These are phyloP conservation scores for Macrophomina phaseolina DNA, from an alignment of 2,329 filamentous ascomycete species.

Conservation along the genomic window DNA sequence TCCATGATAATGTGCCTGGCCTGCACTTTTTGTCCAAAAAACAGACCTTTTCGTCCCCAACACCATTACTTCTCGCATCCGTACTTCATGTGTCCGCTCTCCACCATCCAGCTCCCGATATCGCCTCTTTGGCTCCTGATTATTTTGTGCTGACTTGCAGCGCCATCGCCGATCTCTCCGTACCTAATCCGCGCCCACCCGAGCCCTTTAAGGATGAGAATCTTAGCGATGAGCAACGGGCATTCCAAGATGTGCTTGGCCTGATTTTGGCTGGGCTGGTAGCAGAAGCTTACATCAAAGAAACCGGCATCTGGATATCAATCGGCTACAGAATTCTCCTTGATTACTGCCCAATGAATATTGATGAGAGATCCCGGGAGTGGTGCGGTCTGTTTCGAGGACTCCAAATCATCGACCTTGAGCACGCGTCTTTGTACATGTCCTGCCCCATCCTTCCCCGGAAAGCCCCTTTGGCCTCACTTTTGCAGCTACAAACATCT, in stretches of 20 bases:
- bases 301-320: constrained; percentile 53
- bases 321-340: constrained; percentile 51
- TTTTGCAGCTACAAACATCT: constrained; percentile 42
- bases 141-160: constrained; percentile 48
- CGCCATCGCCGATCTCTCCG: constrained; percentile 50
- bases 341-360: constrained; percentile 49
- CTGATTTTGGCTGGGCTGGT: constrained; percentile 51
- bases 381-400: constrained; percentile 50
- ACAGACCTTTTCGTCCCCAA: constrained; percentile 51
- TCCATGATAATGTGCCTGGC: constrained; percentile 53
- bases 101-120: constrained; percentile 42
- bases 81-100: constrained; percentile 51
- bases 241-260: constrained; percentile 52
- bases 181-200: constrained; percentile 39
- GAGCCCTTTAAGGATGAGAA: constrained; percentile 29
- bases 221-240: constrained; percentile 44
- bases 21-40: constrained; percentile 54
- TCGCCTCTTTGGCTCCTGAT: constrained; percentile 44
- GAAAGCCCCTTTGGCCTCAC: constrained; percentile 45
- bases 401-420: constrained; percentile 52
- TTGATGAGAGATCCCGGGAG: constrained; percentile 47
- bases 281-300: constrained; percentile 49
- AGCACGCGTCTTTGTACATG: constrained; percentile 52
- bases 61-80: constrained; percentile 51
- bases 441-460: constrained; percentile 51